A percentile compares a stretch with the other conserved stretches of the same genome.
These are phyloP conservation scores for Hippophae rhamnoides DNA, from an alignment of 306 rosid species.

Conservation along the genomic window DNA sequence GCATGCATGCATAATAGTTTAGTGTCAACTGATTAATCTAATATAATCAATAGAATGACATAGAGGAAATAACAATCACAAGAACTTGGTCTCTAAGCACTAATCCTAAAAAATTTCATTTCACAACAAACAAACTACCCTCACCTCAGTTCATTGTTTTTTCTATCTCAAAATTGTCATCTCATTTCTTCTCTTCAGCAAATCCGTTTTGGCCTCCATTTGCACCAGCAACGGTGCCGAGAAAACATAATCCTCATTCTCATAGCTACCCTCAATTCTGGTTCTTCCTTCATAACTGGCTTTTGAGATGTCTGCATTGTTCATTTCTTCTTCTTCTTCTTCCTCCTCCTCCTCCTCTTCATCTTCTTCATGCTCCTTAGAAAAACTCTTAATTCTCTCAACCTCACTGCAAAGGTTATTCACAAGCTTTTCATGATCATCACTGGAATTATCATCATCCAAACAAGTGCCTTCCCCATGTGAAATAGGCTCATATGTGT, in stretches of 20 bases:
- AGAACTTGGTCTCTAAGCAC: no score
- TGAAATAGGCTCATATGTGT: slow-evolving; percentile 20
- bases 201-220: slow-evolving; percentile 65
- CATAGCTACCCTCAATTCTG: slow-evolving; percentile 23
- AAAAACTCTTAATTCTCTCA: slow-evolving; percentile 40
- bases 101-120: no score
- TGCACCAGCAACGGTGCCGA: slow-evolving; percentile 71
- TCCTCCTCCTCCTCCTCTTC: slow-evolving; percentile 25
- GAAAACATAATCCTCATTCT: slow-evolving; percentile 28
- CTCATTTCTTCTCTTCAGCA: slow-evolving; percentile 35
- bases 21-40: no score
- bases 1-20: no score
- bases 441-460: slow-evolving; percentile 56
- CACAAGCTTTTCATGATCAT: slow-evolving; percentile 42
- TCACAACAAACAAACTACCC: no score
- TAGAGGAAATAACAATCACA: no score
- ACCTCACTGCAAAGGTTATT: slow-evolving; percentile 31
- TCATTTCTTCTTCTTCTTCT: slow-evolving; percentile 13
- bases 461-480: slow-evolving; percentile 31
- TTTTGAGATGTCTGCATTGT: slow-evolving; percentile 27
- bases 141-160: no score
- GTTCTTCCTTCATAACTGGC: slow-evolving; percentile 47
- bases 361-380: slow-evolving; percentile 43
- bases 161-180: slow-evolving; percentile 35
- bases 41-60: no score